Percentiles rank a stretch among this genome's conserved stretches.
phyloP scores from a whole-genome alignment of 1,139 yeast genomes.

The Eremothecium sinecaudum region DNA sequence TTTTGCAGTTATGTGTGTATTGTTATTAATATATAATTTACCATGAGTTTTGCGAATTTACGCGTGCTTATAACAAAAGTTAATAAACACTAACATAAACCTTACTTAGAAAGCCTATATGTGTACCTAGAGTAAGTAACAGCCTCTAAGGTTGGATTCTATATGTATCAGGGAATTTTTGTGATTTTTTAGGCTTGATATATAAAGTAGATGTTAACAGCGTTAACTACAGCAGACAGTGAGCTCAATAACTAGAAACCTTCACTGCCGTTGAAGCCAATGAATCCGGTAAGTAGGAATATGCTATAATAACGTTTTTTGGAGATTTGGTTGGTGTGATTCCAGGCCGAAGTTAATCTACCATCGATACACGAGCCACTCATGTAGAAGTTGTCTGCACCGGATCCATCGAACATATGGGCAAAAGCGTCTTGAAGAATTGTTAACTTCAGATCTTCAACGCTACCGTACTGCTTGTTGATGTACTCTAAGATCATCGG shows the following conservation, averaged over 20 bases:
- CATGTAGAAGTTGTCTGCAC: constrained; percentile 69
- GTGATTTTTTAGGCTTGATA: too few species aligned
- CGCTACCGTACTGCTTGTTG: constrained; percentile 45
- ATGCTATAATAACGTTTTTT: constrained; percentile 56
- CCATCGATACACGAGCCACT: constrained; percentile 79
- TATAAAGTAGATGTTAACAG: too few species aligned
- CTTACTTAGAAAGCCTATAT: too few species aligned
- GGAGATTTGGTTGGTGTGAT: constrained; percentile 59
- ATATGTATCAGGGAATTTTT: too few species aligned
- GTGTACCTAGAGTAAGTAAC: too few species aligned
- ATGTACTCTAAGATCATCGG: constrained; percentile 42
- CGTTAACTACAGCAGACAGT: too few species aligned
- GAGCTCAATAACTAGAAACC: constrained; percentile 36
- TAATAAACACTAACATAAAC: too few species aligned
- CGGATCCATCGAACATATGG: constrained; percentile 70
- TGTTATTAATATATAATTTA: too few species aligned
- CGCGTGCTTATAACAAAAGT: too few species aligned
- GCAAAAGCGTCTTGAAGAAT: constrained; percentile 60
- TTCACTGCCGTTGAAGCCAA: constrained; percentile 65
- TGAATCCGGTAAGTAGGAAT: constrained; percentile 57
- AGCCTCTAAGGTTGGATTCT: too few species aligned
- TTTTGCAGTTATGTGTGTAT: too few species aligned
- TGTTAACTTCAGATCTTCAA: constrained; percentile 41
- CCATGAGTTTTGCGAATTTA: too few species aligned
- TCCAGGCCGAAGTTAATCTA: constrained; percentile 68